phyloP scores from a whole-genome alignment of 306 rosid species.

The Calophaca sinica region DNA sequence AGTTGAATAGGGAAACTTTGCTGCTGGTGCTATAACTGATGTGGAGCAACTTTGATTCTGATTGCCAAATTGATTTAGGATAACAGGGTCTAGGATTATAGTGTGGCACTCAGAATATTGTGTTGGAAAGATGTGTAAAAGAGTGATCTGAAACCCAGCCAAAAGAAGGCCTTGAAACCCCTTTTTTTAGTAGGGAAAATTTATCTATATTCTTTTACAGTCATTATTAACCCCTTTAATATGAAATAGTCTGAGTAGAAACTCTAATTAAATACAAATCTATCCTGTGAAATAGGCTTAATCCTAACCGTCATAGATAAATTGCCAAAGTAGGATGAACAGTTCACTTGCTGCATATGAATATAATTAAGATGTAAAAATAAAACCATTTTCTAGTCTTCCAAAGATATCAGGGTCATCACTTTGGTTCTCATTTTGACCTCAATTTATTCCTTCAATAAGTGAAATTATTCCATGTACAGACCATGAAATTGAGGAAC shows the following conservation, averaged over 20 bases:
- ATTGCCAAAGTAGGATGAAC: neutral
- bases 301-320: constrained; percentile 1
- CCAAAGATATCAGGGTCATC: neutral
- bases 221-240: neutral
- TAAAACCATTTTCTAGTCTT: neutral
- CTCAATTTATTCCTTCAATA: neutral
- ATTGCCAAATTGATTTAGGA: constrained; percentile 31
- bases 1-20: too few species aligned
- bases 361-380: neutral
- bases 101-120: constrained; percentile 15
- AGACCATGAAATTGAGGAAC: neutral
- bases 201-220: neutral
- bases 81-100: neutral
- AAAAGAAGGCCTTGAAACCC: constrained; percentile 20
- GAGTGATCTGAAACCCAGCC: neutral
- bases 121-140: neutral
- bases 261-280: constrained; percentile 2
- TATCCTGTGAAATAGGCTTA: neutral
- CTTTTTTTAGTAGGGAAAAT: constrained; percentile 2
- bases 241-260: neutral
- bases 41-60: constrained; percentile 23
- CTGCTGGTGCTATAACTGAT: neutral
- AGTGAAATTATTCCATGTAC: neutral
- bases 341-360: neutral
- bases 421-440: constrained; percentile 14